A percentile compares a stretch with the other conserved stretches of the same genome.
These are phyloP conservation scores for Abortiporus biennis DNA, from an alignment of 1,284 basidiomycete species.

Conservation along the genomic window DNA sequence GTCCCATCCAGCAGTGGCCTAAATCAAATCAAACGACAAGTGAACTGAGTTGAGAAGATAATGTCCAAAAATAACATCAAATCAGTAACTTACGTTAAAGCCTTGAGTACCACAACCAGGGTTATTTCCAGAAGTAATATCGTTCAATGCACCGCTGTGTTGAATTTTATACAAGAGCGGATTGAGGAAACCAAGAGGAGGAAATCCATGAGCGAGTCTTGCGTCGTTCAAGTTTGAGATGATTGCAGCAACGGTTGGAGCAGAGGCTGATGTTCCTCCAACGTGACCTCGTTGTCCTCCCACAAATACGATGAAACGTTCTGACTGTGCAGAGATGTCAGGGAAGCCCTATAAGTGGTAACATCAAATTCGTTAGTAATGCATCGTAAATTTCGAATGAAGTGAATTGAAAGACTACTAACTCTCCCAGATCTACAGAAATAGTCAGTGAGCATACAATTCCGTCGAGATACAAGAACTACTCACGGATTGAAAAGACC, in stretches of 20 bases:
- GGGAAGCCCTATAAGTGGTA: conserved; percentile 33
- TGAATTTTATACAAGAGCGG: conserved; percentile 36
- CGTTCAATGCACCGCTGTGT: conserved; percentile 32
- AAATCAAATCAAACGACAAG: not conserved
- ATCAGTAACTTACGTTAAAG: conserved; percentile 22
- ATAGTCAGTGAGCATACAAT: not conserved
- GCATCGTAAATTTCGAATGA: conserved; percentile 3
- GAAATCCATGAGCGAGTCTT: conserved; percentile 36
- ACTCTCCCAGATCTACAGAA: conserved; percentile 12
- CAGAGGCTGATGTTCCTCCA: conserved; percentile 48
- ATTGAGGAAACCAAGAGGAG: conserved; percentile 42
- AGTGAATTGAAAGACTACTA: not conserved
- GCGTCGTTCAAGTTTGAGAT: conserved; percentile 51
- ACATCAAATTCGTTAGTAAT: conserved; percentile 27
- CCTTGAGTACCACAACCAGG: conserved; percentile 24
- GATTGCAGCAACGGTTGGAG: conserved; percentile 45
- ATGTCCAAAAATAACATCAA: not conserved
- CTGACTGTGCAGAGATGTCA: conserved; percentile 36
- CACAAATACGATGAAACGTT: conserved; percentile 24
- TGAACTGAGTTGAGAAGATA: not conserved
- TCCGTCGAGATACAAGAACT: not conserved
- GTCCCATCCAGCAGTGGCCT: conserved; percentile 1
- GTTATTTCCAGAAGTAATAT: conserved; percentile 32
- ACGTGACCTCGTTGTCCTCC: conserved; percentile 23
- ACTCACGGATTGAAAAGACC: conserved; percentile 55